Base-by-base conservation (phyloP, 129 eudicot genomes). In the Helichrysum umbraculigerum region DNA sequence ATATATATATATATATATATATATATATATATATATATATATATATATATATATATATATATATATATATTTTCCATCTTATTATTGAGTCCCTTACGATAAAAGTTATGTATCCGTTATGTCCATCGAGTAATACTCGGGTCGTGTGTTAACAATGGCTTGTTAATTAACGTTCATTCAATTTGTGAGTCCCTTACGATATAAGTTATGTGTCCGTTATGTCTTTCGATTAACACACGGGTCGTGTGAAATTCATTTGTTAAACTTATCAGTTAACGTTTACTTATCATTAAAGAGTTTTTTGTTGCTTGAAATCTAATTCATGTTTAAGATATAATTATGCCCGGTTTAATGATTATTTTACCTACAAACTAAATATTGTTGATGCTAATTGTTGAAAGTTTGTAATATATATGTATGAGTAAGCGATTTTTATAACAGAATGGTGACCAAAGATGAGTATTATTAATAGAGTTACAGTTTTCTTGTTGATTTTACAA, bases 71-170 rank as follows among this genome's bases (percentile, higher is more conserved):
- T n/a, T n/a, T n/a, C n/a, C 28, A 17, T 8, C 12, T 7, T 15
- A 50, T 14, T 22, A 52, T 37, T 54, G 20, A 61, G 35, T 78
- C 21, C 2, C 73, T 66, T 79, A 65, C 10, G 62, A 54, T 74
- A 16, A 25, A 79, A 68, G 73, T 52, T 35, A 79, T 79, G 78
- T 64, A 51, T 37, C 79, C 79, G 63, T 79, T 73, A 35, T 52
- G 78, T 72, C 35, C 66, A 14, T 21, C 21, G 62, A 79, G 70
- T 73, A 66, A 72, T 16, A 72, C 60, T 25, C 10, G 47, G 69
- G 60, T 66, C 74, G n/a, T 60, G 41, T 60, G 32, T 2, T 39
- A 14, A n/a, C n/a, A 35, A 17, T 37, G 42, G 73, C 68, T 56
- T 0, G 1, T 20, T 17, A 47, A 16, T 32, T 60, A 29, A 29